Percentiles rank a stretch among this genome's conserved stretches.
phyloP scores from a whole-genome alignment of 331 rosid genomes.

The Ulmus americana region DNA sequence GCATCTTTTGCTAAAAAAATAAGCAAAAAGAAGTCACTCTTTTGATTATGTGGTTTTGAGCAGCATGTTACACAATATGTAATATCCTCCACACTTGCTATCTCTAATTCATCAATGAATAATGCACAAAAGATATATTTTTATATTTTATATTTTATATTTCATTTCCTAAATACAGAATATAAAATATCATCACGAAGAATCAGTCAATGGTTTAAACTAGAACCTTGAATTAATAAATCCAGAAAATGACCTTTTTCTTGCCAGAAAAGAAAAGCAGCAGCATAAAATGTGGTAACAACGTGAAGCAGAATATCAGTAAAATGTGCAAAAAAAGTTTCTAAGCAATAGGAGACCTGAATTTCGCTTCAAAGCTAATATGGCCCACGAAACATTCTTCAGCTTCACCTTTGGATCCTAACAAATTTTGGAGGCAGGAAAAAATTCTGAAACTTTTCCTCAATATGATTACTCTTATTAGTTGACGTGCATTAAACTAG shows the following conservation, averaged over 20 bases:
- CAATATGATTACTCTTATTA: neutral
- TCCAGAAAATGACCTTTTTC: neutral
- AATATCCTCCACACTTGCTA: no score
- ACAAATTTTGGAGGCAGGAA: conserved; percentile 14
- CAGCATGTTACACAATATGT: neutral
- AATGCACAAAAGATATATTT: no score
- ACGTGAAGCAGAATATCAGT: neutral
- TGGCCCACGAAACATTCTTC: conserved; percentile 69
- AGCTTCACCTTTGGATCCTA: conserved; percentile 61
- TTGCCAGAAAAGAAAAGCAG: neutral
- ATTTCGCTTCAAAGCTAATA: conserved; percentile 55
- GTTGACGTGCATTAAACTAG: conserved; percentile 13
- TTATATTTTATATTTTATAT: no score
- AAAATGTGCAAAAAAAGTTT: neutral
- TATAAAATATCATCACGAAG: neutral
- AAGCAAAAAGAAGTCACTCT: neutral
- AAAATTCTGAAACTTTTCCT: conserved; percentile 19
- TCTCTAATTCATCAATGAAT: no score
- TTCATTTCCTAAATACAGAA: neutral
- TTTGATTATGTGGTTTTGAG: neutral
- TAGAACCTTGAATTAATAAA: neutral
- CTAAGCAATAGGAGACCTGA: conserved; percentile 44
- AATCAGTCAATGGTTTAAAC: neutral
- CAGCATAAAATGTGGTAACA: neutral
- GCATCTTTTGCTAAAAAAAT: conserved; percentile 52